A percentile compares a stretch with the other conserved stretches of the same genome.
phyloP scores from a whole-genome alignment of 768 basidiomycete genomes.

The Pleurotus tuber-regium region DNA sequence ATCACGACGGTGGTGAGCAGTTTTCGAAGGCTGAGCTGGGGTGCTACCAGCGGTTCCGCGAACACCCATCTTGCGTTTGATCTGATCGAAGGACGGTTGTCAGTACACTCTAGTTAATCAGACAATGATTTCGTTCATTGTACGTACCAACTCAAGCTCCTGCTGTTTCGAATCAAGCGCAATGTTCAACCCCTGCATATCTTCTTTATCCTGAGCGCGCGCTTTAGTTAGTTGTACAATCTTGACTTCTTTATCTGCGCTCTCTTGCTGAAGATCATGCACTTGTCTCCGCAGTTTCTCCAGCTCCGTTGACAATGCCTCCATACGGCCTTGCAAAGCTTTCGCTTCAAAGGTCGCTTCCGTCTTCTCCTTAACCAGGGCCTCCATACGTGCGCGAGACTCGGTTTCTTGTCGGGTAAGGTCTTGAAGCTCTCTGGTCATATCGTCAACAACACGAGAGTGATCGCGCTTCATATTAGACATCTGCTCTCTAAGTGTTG shows the following conservation, averaged over 20 bases:
- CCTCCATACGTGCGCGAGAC: conserved; percentile 45
- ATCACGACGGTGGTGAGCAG: conserved; percentile 44
- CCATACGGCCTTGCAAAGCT: conserved; percentile 47
- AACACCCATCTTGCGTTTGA: conserved; percentile 62
- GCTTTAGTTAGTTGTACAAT: conserved; percentile 71
- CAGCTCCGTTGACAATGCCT: conserved; percentile 52
- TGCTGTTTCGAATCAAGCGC: conserved; percentile 94
- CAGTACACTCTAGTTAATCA: too few species aligned
- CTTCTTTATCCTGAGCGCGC: conserved; percentile 67
- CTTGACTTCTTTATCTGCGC: conserved; percentile 82
- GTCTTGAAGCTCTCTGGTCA: conserved; percentile 43
- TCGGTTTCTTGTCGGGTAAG: conserved; percentile 45
- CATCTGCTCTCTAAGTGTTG: conserved; percentile 54
- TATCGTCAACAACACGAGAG: conserved; percentile 46
- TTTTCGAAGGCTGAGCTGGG: conserved; percentile 45
- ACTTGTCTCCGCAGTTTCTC: conserved; percentile 60
- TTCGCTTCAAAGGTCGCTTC: conserved; percentile 52
- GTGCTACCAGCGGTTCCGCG: conserved; percentile 56
- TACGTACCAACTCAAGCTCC: conserved; percentile 84
- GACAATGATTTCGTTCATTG: too few species aligned
- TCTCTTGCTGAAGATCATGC: conserved; percentile 74
- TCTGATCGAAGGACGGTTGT: too few species aligned
- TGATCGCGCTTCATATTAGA: conserved; percentile 55
- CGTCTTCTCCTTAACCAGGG: conserved; percentile 49
- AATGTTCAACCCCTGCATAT: conserved; percentile 81